Evolutionary conservation across 805 yeast genomes (phyloP), one percentile per base, ranked within the genome.

Genomic region (Saturnispora bothae): DNA sequence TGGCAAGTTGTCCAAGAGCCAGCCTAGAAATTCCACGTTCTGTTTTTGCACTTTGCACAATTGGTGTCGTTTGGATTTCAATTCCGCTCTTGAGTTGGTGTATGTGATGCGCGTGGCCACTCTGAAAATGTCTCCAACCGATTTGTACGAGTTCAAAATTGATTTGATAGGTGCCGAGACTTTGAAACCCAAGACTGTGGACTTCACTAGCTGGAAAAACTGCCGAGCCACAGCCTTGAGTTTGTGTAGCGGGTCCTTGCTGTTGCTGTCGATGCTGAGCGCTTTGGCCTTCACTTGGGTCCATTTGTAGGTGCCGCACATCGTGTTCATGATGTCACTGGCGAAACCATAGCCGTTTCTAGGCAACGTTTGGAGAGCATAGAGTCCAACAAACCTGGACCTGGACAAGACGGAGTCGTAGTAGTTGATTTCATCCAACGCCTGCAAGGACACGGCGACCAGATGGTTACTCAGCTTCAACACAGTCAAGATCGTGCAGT

Each of bases 291-390:
- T n/a, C n/a, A n/a, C n/a, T n/a, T n/a, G n/a, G n/a, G n/a, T n/a
- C n/a, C n/a, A n/a, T 22, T 22, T 10, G 10, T 22, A 22, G 10
- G 10, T 8, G 25, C 10, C 25, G 28, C 15, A n/a, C 15, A 6
- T 7, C 6, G 7, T 26, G 28, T 5, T 8, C 15, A n/a, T 26
- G 28, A 7, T 12, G 7, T 6, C 15, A n/a, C 12, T 41, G 26
- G 1, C 44, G n/a, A 7, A 56, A 34, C 2, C 36, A 19, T 15
- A 32, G 5, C 28, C 7, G n/a, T 57, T 53, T 3, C 30, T 15
- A 5, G 68, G 69, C 6, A 59, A 43, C 0, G 57, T 59, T 48
- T 69, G 78, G 7, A 69, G 16, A 1, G 66, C 46, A 41, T 69
- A 69, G 1, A 67, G 23, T 6, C 38, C 15, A 3, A 51, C 34